Conservation (phyloP, 495 filamentous ascomycete species). For the Tuber calosporum region DNA sequence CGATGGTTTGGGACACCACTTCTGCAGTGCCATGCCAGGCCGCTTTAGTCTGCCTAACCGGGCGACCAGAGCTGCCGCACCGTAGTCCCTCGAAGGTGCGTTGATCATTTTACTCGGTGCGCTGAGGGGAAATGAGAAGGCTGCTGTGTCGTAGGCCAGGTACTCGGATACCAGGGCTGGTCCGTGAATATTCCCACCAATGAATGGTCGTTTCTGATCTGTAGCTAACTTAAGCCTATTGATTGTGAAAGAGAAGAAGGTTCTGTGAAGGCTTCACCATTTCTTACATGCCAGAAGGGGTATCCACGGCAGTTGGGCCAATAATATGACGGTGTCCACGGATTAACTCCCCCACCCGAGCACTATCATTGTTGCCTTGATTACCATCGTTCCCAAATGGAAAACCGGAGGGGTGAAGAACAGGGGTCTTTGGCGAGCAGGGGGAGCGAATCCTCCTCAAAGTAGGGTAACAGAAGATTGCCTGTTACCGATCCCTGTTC, state of each 20-base stretch:
- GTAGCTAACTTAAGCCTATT: too few relatives aligned
- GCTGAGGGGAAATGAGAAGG: not conserved
- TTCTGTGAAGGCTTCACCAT: too few relatives aligned
- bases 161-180: not conserved
- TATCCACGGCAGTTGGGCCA: too few relatives aligned
- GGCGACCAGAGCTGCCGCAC: not conserved
- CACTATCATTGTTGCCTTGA: not conserved
- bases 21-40: not conserved
- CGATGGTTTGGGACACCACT: not conserved
- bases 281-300: too few relatives aligned
- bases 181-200: too few relatives aligned
- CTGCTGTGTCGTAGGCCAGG: not conserved
- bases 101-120: constrained; percentile 5
- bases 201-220: too few relatives aligned
- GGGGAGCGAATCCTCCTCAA: not conserved
- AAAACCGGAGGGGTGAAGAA: not conserved
- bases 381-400: not conserved
- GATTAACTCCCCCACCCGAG: too few relatives aligned
- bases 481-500: not conserved
- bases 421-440: not conserved
- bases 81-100: not conserved
- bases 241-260: too few relatives aligned
- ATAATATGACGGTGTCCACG: too few relatives aligned
- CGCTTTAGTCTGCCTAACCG: not conserved
- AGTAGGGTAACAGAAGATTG: not conserved